Evolutionary conservation across 345 rosid species (phyloP), one percentile per base, ranked within the genome.

Genomic region (Melastoma malabathricum): DNA sequence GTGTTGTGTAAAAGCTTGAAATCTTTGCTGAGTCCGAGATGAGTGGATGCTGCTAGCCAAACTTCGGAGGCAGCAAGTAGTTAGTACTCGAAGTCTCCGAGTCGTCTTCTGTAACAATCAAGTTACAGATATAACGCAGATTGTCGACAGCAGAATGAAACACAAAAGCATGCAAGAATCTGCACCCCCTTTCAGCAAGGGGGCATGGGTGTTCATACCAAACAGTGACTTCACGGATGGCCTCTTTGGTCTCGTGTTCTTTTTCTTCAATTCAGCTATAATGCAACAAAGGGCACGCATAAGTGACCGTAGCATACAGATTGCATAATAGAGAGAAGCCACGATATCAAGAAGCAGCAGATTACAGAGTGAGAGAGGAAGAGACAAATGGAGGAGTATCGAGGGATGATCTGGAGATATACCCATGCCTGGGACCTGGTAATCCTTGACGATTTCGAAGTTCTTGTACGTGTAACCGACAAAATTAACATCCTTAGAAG

Each of bases 361-460:
- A 22, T 22, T 22, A 10, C 5, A 51, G 14, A 34, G n/a, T 7
- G 18, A 14, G 29, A 10, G 43, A 22, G 25, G 25, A 22, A 22
- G 25, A 22, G 25, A 22, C 25, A 22, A 22, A 4, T 22, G 25
- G 4, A 4, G 25, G 25, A 22, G 4, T 22, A 22, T 22, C 2
- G 4, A 22, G 25, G 25, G 25, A 22, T 22, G 25, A 22, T 22
- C 10, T 34, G 41, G 58, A 52, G 54, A 18, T 6, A 66, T 73
- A 81, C 96, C 78, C 66, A 87, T 81, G 46, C 89, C 89, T 31
- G 84, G 89, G 44, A 79, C 84, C 77, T 81, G 89, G 64, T 83
- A 86, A 62, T 81, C 89, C 46, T 86, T 76, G 69, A 83, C 86
- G 51, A 86, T 81, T 65, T 86, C 96, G 39, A 81, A 81, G 66